A percentile compares a stretch with the other conserved stretches of the same genome.
Conservation (phyloP, 2,329 filamentous ascomycete species). For the Aspergillus phoenicis region DNA sequence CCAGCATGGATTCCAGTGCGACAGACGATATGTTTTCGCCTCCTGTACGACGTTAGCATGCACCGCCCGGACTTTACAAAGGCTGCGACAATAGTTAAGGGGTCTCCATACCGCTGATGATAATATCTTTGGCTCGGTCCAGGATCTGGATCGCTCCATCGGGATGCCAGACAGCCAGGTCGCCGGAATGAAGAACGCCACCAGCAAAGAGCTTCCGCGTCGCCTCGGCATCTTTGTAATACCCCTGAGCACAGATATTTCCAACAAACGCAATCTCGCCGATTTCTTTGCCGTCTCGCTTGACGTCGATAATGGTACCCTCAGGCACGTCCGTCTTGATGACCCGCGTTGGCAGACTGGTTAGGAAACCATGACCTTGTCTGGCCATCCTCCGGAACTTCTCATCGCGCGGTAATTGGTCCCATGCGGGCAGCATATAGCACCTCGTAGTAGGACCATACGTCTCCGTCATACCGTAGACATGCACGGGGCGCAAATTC, state of each 20-base stretch:
- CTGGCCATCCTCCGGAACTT: slow-evolving; percentile 89
- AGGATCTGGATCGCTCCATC: slow-evolving; percentile 91
- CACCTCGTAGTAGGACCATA: slow-evolving; percentile 96
- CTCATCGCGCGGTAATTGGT: slow-evolving; percentile 70
- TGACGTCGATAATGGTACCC: slow-evolving; percentile 67
- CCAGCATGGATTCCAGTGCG: slow-evolving; percentile 85
- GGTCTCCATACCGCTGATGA: slow-evolving; percentile 74
- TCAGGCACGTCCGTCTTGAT: slow-evolving; percentile 76
- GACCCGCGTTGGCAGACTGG: slow-evolving; percentile 76
- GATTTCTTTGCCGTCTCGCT: slow-evolving; percentile 71
- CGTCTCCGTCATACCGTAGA: slow-evolving; percentile 85
- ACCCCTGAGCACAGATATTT: slow-evolving; percentile 89
- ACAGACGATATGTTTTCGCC: slow-evolving; percentile 97
- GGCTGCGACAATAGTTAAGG: not conserved
- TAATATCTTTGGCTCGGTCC: slow-evolving; percentile 95
- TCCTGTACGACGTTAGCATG: slow-evolving; percentile 52
- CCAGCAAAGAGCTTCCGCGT: slow-evolving; percentile 86
- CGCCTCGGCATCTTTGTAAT: slow-evolving; percentile 86
- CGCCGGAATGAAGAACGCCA: slow-evolving; percentile 83
- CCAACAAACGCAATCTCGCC: slow-evolving; percentile 85
- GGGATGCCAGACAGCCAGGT: slow-evolving; percentile 88
- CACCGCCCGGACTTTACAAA: not conserved
- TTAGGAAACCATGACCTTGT: slow-evolving; percentile 89
- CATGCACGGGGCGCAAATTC: slow-evolving; percentile 88
- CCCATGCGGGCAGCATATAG: slow-evolving; percentile 84